Evolutionary conservation across 352 stramenopile species (phyloP).

Genomic region (Pelagophyceae sp.): DNA sequence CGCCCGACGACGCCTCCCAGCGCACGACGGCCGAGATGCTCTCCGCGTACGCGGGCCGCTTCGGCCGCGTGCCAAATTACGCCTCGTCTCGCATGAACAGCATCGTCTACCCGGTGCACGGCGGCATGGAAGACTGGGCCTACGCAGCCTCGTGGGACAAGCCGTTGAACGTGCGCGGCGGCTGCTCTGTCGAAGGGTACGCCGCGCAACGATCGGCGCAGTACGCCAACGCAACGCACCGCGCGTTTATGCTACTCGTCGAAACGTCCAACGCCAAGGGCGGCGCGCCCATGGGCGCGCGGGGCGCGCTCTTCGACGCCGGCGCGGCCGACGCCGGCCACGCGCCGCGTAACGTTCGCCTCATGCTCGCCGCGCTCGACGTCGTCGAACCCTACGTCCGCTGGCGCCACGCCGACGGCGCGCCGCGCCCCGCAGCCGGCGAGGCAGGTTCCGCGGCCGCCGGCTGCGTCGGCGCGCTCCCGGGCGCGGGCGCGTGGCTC

Average conservation of each 20-base stretch:
- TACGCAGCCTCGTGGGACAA: constrained; percentile 82
- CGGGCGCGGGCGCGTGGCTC: constrained; percentile 32
- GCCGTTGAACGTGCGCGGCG: constrained; percentile 57
- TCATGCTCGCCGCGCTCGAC: constrained; percentile 86
- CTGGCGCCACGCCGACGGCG: neutral
- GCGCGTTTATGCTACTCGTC: constrained; percentile 89
- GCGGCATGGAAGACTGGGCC: constrained; percentile 95
- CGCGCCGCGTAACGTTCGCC: constrained; percentile 81
- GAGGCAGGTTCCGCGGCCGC: neutral
- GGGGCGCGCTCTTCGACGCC: constrained; percentile 6
- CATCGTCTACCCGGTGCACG: constrained; percentile 87
- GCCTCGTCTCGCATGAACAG: constrained; percentile 83
- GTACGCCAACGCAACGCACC: constrained; percentile 82
- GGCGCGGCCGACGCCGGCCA: constrained; percentile 63
- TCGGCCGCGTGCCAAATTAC: constrained; percentile 61
- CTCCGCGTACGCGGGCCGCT: constrained; percentile 57
- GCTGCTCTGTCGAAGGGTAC: constrained; percentile 60
- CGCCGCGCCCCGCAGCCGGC: neutral
- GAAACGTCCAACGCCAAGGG: constrained; percentile 83
- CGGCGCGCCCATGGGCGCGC: neutral
- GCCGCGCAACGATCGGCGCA: constrained; percentile 60
- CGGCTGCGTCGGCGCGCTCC: constrained; percentile 23
- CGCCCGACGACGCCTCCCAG: constrained; percentile 61
- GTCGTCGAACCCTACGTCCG: constrained; percentile 82
- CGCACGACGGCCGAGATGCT: constrained; percentile 46